Evolutionary conservation across 352 stramenopile genomes (phyloP), one percentile per base, ranked within the genome.

Genomic region (Pythium apleroticum): DNA sequence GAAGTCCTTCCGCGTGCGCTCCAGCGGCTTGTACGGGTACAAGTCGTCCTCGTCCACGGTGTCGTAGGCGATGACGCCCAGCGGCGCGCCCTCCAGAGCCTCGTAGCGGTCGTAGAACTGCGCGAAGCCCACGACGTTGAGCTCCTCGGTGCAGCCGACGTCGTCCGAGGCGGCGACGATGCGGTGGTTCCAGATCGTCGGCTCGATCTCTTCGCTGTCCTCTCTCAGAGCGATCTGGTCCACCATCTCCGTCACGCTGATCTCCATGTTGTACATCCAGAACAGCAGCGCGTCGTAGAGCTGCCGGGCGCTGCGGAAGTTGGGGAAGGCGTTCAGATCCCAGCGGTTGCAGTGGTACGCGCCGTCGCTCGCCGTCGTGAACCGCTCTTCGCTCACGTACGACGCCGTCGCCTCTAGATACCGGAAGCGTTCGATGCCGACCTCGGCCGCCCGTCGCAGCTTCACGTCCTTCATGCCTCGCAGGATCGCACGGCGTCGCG

Each of bases 1-100:
- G 31, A 74, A 60, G 48, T 77, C 67, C 25, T 68, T 69, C n/a
- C 70, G 70, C 10, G 72, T 28, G 37, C 60, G 57, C 45, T 74
- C 35, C 7, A 35, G 17, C 24, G 65, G 50, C 17, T 63, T 30
- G 64, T 84, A 84, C 22, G 74, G 74, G 39, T 81, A 66, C 28
- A 84, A 52, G 35, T 78, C 71, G 57, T 84, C 74, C 25, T 72
- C 64, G 27, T 81, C 74, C 15, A 84, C 74, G 1, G 39, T 60
- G 41, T 78, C 67, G 5, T 66, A 62, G 6, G 70, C 61, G 6
- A 77, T 59, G 17, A 81, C 57, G 10, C 63, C 73, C 48, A 62
- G 35, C 30, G 76, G 53, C 12, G 56, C 58, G 17, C 60, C 62
- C 3, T 53, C 61, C 25, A 52, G 27, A 2, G 60, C 5, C 15